Conservation (phyloP, 164 flowering plant genomes). For the Annona cherimola region DNA sequence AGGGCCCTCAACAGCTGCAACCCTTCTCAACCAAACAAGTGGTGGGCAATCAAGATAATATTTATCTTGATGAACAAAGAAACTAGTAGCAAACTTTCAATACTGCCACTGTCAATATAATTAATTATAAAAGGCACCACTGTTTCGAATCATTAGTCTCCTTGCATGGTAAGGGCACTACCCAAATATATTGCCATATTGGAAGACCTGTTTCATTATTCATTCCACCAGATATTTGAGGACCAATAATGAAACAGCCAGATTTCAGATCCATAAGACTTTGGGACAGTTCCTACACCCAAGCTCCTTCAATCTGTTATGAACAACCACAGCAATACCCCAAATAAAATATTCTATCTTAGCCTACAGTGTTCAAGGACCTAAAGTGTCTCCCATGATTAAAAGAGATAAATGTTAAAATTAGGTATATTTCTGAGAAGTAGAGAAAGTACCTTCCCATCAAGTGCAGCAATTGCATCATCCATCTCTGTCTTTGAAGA, state of each 20-base stretch:
- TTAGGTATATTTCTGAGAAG: neutral
- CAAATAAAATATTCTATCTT: neutral
- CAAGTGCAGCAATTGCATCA: slow-evolving; percentile 86
- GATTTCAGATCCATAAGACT: neutral
- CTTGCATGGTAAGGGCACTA: neutral
- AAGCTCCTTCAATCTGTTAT: neutral
- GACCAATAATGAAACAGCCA: neutral
- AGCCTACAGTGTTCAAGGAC: too few species aligned
- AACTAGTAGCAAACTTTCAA: neutral
- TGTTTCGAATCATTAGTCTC: neutral
- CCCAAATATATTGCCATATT: neutral
- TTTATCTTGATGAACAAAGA: neutral
- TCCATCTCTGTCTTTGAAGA: slow-evolving; percentile 56
- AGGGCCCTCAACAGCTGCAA: too few species aligned
- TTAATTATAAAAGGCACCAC: neutral
- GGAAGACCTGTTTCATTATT: too few species aligned
- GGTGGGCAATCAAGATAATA: neutral
- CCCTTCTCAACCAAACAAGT: neutral
- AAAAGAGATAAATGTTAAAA: neutral
- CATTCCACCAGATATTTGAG: neutral
- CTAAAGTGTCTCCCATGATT: neutral
- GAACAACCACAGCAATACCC: too few species aligned
- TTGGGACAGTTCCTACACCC: neutral
- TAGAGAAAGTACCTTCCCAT: slow-evolving; percentile 64
- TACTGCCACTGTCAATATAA: neutral